Evolutionary conservation across 768 basidiomycete genomes (phyloP).

Genomic region (Nidularia sp.): DNA sequence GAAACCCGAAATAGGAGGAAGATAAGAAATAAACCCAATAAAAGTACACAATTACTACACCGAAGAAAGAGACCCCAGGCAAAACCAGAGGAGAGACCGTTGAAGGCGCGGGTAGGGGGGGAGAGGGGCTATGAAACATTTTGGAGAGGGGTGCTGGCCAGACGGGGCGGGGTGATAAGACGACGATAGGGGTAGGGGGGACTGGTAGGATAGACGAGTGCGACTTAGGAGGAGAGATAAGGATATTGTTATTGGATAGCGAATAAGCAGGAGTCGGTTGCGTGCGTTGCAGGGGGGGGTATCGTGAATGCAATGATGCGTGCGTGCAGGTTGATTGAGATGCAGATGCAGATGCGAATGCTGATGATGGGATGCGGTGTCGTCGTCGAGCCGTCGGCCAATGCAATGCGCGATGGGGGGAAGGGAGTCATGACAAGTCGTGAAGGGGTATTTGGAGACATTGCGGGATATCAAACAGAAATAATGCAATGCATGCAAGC

Average conservation of each 20-base stretch:
- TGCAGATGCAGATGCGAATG: neutral
- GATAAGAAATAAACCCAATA: neutral
- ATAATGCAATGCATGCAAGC: no score
- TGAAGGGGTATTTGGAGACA: no score
- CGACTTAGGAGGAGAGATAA: neutral
- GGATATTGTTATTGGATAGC: neutral
- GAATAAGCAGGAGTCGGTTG: neutral
- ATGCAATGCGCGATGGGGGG: neutral
- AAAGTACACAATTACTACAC: neutral
- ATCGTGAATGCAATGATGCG: neutral
- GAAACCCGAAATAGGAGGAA: neutral
- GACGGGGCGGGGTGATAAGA: neutral
- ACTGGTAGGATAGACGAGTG: neutral
- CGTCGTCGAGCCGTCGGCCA: neutral
- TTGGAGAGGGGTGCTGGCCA: neutral
- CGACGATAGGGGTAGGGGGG: neutral
- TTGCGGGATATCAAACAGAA: no score
- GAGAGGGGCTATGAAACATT: neutral
- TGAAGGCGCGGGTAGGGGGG: neutral
- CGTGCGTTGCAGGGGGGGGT: neutral
- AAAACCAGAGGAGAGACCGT: no score
- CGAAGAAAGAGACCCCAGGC: no score
- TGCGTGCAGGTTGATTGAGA: neutral
- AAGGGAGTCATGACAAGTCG: neutral
- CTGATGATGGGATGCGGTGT: neutral